Percentiles rank a stretch among this genome's conserved stretches.
These are phyloP conservation scores for Pelargonium australe DNA, from an alignment of 441 rosid genomes.

Conservation along the genomic window DNA sequence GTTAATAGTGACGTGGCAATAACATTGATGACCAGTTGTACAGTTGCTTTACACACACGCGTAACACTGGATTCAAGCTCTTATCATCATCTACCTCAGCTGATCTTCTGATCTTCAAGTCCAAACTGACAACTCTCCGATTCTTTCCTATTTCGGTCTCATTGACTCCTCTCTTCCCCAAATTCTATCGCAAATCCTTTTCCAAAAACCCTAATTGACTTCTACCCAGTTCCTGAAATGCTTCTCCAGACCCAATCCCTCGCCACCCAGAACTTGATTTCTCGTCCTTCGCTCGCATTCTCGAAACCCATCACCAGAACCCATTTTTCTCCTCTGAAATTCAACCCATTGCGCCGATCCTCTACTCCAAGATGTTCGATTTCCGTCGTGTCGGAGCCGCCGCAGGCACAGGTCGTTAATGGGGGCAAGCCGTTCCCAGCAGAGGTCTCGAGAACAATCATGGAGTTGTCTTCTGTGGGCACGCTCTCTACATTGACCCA, in stretches of 20 bases:
- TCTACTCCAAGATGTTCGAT: conserved; percentile 53
- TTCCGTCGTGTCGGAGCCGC: conserved; percentile 39
- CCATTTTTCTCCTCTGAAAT: conserved; percentile 30
- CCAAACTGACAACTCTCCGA: background rate
- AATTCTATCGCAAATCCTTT: background rate
- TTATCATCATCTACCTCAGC: conserved; percentile 3
- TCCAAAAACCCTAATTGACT: background rate
- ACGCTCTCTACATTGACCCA: conserved; percentile 63
- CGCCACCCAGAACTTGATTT: conserved; percentile 30
- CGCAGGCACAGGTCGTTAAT: conserved; percentile 22
- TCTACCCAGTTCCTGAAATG: conserved; percentile 24
- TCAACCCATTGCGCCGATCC: conserved; percentile 30
- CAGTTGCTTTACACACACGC: background rate
- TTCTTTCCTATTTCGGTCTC: no score
- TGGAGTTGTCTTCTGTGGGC: conserved; percentile 73
- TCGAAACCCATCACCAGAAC: conserved; percentile 31
- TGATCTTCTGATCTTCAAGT: background rate
- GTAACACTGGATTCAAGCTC: background rate
- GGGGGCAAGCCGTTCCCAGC: conserved; percentile 62
- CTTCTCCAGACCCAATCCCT: conserved; percentile 54
- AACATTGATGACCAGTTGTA: no score
- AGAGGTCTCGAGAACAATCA: conserved; percentile 75
- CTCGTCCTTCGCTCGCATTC: conserved; percentile 22
- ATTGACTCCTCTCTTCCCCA: background rate
- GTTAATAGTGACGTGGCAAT: no score